Conservation (phyloP, 2,329 filamentous ascomycete species). For the Cladophialophora yegresii region DNA sequence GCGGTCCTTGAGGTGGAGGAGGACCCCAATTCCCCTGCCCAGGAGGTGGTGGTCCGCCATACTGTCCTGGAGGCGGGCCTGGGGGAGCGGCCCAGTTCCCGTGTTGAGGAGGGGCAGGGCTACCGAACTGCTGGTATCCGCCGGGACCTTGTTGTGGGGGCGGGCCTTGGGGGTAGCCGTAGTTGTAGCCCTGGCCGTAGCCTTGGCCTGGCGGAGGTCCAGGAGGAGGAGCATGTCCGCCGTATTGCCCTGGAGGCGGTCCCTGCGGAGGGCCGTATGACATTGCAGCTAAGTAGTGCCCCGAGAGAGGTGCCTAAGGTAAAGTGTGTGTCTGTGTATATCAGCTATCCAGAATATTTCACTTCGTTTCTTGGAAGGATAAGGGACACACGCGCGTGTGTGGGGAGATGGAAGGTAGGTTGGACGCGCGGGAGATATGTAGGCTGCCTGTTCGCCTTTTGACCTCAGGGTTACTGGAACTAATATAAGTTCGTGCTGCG, state of each 20-base stretch:
- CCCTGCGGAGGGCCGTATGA: constrained; percentile 32
- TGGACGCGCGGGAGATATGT: background rate
- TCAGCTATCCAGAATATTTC: background rate
- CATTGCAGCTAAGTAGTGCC: constrained; percentile 13
- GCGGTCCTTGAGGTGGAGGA: constrained; percentile 43
- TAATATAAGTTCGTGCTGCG: constrained; percentile 2
- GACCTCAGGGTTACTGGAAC: background rate
- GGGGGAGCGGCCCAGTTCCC: constrained; percentile 22
- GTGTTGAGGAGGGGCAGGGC: constrained; percentile 16
- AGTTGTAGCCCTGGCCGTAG: constrained; percentile 29
- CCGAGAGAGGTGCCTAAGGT: background rate
- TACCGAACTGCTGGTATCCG: constrained; percentile 5
- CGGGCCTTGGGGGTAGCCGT: constrained; percentile 29
- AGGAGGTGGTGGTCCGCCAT: constrained; percentile 32
- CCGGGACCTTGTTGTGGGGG: constrained; percentile 19
- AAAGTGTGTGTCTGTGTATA: background rate
- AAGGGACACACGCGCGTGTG: background rate
- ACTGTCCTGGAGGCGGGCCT: constrained; percentile 40
- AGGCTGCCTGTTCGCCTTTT: constrained; percentile 9
- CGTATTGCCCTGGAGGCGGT: constrained; percentile 39
- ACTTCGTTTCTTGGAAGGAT: background rate
- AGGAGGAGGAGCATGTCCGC: constrained; percentile 32
- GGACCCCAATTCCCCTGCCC: constrained; percentile 27
- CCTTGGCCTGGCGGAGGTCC: constrained; percentile 26
- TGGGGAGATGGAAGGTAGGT: background rate